phyloP scores from a whole-genome alignment of 225 moss, liverwort and hornwort species.

The Physcomitrellopsis africana region DNA sequence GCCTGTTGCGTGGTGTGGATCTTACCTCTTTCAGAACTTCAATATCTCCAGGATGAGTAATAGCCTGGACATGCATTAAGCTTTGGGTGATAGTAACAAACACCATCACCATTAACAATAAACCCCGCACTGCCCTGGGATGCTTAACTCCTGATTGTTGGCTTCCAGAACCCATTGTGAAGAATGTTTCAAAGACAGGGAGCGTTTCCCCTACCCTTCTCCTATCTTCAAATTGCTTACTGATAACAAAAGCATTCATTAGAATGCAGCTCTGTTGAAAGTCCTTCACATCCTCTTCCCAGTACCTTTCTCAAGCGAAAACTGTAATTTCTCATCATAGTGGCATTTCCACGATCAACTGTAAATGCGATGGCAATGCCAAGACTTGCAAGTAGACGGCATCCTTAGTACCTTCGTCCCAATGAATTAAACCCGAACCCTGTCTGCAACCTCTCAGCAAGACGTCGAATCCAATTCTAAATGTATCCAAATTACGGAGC shows the following conservation, averaged over 20 bases:
- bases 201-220: conserved; percentile 2
- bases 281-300: background rate
- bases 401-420: too few relatives aligned
- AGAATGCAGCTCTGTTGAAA: background rate
- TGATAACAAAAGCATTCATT: conserved; percentile 12
- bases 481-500: background rate
- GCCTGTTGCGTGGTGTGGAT: background rate
- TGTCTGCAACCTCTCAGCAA: background rate
- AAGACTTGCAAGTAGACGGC: background rate
- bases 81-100: conserved; percentile 17
- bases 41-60: conserved; percentile 49
- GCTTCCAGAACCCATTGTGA: conserved; percentile 30
- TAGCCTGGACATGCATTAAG: conserved; percentile 30
- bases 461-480: background rate
- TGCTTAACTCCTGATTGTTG: background rate
- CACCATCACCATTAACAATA: conserved; percentile 24
- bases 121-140: conserved; percentile 20
- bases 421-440: background rate
- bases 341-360: background rate
- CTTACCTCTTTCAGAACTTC: conserved; percentile 51
- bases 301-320: background rate
- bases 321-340: background rate
- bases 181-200: conserved; percentile 10
- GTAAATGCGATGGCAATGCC: background rate
- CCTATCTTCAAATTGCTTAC: conserved; percentile 13